Conservation (phyloP, 2,329 filamentous ascomycete species). For the Dactylellina drechsleri region DNA sequence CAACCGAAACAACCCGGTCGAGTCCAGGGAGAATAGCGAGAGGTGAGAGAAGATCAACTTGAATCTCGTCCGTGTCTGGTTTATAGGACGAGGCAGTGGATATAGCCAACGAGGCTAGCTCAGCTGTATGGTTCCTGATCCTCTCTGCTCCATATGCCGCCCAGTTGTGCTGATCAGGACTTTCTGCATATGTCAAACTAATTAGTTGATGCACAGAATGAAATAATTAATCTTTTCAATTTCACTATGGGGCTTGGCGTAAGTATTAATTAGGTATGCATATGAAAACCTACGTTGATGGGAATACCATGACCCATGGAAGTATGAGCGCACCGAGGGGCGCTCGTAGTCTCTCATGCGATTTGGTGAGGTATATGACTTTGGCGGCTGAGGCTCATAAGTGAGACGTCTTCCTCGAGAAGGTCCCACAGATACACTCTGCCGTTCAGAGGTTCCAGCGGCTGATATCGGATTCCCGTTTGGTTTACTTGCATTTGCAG, state of each 20-base stretch:
- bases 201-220: conserved; percentile 5
- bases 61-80: conserved; percentile 58
- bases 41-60: conserved; percentile 32
- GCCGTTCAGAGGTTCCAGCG: conserved; percentile 13
- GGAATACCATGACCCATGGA: conserved; percentile 53
- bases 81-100: conserved; percentile 67
- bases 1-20: conserved; percentile 17
- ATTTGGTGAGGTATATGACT: conserved; percentile 41
- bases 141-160: conserved; percentile 77
- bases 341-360: conserved; percentile 49
- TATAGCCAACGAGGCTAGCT: conserved; percentile 83
- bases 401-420: conserved; percentile 27
- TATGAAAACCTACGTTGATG: conserved; percentile 41
- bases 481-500: conserved; percentile 17
- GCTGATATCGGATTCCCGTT: background rate
- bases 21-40: conserved; percentile 11
- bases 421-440: conserved; percentile 34
- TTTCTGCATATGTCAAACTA: conserved; percentile 12
- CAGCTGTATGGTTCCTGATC: conserved; percentile 85
- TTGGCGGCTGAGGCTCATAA: background rate
- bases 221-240: no score
- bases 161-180: conserved; percentile 61
- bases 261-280: no score
- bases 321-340: conserved; percentile 45
- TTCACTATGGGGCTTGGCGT: no score